Evolutionary conservation across 768 basidiomycete genomes (phyloP), one percentile per base, ranked within the genome.

Genomic region (Rhizopogon roseolus): DNA sequence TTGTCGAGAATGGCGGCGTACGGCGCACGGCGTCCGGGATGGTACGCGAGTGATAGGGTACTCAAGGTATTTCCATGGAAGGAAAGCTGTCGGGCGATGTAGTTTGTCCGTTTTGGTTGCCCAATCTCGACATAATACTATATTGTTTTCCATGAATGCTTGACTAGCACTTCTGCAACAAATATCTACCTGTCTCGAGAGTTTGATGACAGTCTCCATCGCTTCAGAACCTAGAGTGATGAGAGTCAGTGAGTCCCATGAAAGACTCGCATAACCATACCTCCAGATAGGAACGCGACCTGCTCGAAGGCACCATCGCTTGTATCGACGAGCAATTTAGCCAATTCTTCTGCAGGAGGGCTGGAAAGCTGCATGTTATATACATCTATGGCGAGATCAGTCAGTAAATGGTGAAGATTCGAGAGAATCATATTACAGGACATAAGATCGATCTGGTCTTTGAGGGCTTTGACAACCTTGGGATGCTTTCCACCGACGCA

Each of bases 311-410:
- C 88, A 13, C 90, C 88, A 36, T 86, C 73, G 52, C 89, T 82
- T 5, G 72, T 73, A n/a, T 79, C 76, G 4, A 90, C 72, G 22
- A 94, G 69, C 14, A 78, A 64, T 41, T 81, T 77, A 1, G 91
- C 90, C 25, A 95, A 77, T 48, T 83, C 80, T 62, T 94, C 91
- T 10, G 93, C 90, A 46, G 91, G 88, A 50, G 82, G 76, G 58
- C 83, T 93, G 7, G 89, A 85, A 17, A 92, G 65, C 64, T 93
- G 90, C 82, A 90, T 85, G 58, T 88, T 92, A 64, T 92, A 94
- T 5, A 90, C 86, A 77, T 93, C 91, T 92, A 49, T 32, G 28
- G 5, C n/a, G 19, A 22, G 41, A 50, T 25, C 10, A 44, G 48
- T 40, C 14, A 10, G 7, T 41, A 39, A 38, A 28, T 13, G 36